phyloP scores from a whole-genome alignment of 352 stramenopile genomes.

The Peronospora tabacina region DNA sequence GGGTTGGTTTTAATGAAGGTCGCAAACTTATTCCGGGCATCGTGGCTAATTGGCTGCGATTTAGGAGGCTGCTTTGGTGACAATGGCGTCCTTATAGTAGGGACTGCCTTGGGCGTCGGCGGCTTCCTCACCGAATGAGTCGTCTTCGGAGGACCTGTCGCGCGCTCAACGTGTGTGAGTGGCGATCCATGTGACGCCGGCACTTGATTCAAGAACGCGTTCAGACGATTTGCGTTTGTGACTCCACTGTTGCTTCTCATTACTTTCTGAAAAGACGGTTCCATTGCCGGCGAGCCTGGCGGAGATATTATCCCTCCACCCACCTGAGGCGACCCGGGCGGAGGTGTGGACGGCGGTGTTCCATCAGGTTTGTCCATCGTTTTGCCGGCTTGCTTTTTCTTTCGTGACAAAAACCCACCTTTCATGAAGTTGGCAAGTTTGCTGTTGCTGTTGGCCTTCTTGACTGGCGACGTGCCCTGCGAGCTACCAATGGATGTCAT shows the following conservation, averaged over 20 bases:
- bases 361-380: slow-evolving; percentile 33
- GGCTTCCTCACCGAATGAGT: slow-evolving; percentile 25
- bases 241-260: slow-evolving; percentile 40
- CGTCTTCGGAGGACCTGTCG: slow-evolving; percentile 49
- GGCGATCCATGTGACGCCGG: slow-evolving; percentile 46
- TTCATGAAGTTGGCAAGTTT: slow-evolving; percentile 82
- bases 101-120: slow-evolving; percentile 21
- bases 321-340: slow-evolving; percentile 43
- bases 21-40: slow-evolving; percentile 70
- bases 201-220: slow-evolving; percentile 73
- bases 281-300: slow-evolving; percentile 14
- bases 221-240: slow-evolving; percentile 50
- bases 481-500: slow-evolving; percentile 59
- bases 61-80: slow-evolving; percentile 26
- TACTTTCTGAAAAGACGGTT: slow-evolving; percentile 28
- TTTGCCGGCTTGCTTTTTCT: slow-evolving; percentile 46
- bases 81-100: slow-evolving; percentile 14
- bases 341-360: slow-evolving; percentile 56
- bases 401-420: slow-evolving; percentile 58
- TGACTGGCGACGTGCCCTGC: slow-evolving; percentile 43
- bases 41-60: slow-evolving; percentile 12
- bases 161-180: slow-evolving; percentile 50
- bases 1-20: slow-evolving; percentile 77
- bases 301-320: slow-evolving; percentile 27
- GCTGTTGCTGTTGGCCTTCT: slow-evolving; percentile 54